These are phyloP conservation scores for Arctium lappa DNA, from an alignment of 129 eudicot species.

Conservation along the genomic window DNA sequence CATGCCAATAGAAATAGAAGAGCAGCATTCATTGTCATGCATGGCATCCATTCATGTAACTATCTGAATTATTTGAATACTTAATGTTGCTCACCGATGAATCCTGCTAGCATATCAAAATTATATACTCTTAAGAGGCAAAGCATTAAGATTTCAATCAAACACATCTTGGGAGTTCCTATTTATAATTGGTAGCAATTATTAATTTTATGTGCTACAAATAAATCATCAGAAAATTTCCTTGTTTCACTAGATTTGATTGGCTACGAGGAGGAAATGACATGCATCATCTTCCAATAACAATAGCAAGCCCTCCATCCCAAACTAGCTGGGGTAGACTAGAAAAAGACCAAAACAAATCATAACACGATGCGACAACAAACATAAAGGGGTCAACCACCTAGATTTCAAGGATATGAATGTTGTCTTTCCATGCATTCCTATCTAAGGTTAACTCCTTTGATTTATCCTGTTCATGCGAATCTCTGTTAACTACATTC, in stretches of 20 bases:
- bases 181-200: background rate
- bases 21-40: background rate
- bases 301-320: background rate
- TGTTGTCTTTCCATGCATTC: background rate
- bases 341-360: background rate
- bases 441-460: background rate
- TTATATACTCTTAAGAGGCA: background rate
- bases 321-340: background rate
- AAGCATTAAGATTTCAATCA: background rate
- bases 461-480: background rate
- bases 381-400: background rate
- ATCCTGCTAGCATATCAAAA: background rate
- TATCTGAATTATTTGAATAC: background rate
- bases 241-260: background rate
- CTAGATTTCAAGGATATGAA: background rate
- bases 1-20: background rate
- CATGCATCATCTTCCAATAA: background rate
- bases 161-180: background rate
- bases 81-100: background rate
- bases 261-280: background rate
- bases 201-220: background rate
- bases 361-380: background rate
- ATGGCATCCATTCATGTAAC: background rate
- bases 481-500: background rate
- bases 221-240: background rate